Evolutionary conservation across 2,329 filamentous ascomycete species (phyloP).

Genomic region (Emmonsia crescens): DNA sequence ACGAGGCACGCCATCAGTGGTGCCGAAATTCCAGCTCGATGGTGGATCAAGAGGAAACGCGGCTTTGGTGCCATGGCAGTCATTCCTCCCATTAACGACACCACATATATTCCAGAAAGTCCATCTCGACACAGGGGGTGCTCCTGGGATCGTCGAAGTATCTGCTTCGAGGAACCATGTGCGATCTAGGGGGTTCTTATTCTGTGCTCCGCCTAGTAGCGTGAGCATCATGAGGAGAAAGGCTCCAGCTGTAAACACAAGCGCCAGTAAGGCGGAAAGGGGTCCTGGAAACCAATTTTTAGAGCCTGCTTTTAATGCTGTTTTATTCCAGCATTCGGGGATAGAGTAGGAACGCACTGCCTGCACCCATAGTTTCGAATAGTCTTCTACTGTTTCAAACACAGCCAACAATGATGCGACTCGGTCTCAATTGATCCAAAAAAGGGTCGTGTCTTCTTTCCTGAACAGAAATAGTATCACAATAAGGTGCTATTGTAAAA

Average conservation of each 20-base stretch:
- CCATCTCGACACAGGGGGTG: conserved; percentile 64
- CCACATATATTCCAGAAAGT: conserved; percentile 82
- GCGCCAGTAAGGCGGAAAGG: conserved; percentile 44
- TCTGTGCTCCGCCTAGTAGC: conserved; percentile 49
- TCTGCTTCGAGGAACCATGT: conserved; percentile 81
- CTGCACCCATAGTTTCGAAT: neutral
- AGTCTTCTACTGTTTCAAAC: neutral
- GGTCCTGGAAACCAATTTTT: conserved; percentile 35
- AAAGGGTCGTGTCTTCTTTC: neutral
- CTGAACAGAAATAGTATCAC: neutral
- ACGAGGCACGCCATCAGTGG: conserved; percentile 41
- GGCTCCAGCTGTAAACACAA: conserved; percentile 52
- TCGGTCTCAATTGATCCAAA: neutral
- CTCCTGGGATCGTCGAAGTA: conserved; percentile 60
- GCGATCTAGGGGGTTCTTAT: conserved; percentile 51
- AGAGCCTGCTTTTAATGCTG: neutral
- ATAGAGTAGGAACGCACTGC: neutral
- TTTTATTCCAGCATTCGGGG: neutral
- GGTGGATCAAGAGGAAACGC: conserved; percentile 55
- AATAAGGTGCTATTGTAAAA: neutral
- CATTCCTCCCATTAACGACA: conserved; percentile 41
- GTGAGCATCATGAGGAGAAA: conserved; percentile 56
- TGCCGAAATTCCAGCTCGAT: conserved; percentile 47
- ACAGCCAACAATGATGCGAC: neutral
- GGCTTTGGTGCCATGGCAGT: conserved; percentile 56